These are phyloP conservation scores for Cucurbita moschata DNA, from an alignment of 306 rosid species.

Conservation along the genomic window DNA sequence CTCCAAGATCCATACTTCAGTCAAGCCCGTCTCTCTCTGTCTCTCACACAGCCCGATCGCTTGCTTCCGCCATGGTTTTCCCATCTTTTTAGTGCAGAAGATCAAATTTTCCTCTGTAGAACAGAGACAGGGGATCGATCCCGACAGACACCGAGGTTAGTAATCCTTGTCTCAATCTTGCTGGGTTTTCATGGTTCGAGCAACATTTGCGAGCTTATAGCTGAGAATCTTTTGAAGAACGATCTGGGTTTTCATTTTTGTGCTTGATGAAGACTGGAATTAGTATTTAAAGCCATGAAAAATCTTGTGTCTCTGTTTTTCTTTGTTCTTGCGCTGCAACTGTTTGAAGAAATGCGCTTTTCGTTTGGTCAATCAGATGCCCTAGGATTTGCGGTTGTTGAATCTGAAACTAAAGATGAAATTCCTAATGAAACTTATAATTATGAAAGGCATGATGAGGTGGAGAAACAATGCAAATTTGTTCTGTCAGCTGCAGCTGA, in stretches of 20 bases:
- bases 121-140: neutral
- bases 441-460: constrained; percentile 63
- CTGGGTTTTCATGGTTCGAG: neutral
- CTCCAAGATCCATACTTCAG: constrained; percentile 1
- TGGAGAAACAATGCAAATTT: constrained; percentile 46
- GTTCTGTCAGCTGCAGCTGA: constrained; percentile 59
- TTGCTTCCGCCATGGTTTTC: neutral
- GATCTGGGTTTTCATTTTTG: neutral
- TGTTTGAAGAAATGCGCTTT: neutral
- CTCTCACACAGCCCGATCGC: neutral
- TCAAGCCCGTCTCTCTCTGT: neutral
- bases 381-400: neutral
- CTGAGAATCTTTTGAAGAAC: neutral
- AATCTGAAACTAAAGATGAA: neutral
- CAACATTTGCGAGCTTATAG: neutral
- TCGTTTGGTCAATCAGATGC: neutral
- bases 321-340: neutral
- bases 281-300: neutral
- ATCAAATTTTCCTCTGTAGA: neutral
- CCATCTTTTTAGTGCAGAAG: neutral
- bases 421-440: constrained; percentile 8
- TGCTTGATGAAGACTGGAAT: neutral
- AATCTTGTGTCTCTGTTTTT: neutral
- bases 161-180: neutral
- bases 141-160: neutral